phyloP scores from a whole-genome alignment of 768 basidiomycete genomes.

The Boletellus ananas region DNA sequence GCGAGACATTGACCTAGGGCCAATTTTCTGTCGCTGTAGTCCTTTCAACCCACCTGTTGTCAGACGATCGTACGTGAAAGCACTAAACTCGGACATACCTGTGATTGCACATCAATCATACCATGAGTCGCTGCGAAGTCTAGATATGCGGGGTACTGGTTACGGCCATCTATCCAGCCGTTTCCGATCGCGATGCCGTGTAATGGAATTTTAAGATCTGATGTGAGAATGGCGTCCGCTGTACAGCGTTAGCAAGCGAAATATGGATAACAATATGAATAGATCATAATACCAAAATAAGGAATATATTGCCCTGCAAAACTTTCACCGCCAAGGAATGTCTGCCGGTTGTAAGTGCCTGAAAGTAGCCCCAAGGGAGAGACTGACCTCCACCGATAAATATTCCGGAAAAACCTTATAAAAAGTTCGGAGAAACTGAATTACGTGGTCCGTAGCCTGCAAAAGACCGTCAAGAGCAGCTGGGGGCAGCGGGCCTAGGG shows the following conservation, averaged over 20 bases:
- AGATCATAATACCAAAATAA: slow-evolving; percentile 64
- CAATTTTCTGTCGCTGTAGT: slow-evolving; percentile 57
- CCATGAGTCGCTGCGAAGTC: slow-evolving; percentile 82
- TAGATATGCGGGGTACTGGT: slow-evolving; percentile 86
- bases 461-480: slow-evolving; percentile 1
- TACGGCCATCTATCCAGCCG: slow-evolving; percentile 91
- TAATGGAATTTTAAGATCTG: slow-evolving; percentile 57
- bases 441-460: slow-evolving; percentile 72
- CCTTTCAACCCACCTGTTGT: slow-evolving; percentile 34
- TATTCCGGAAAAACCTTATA: slow-evolving; percentile 92
- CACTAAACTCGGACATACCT: slow-evolving; percentile 40
- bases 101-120: slow-evolving; percentile 66
- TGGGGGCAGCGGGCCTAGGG: neutral
- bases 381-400: slow-evolving; percentile 70
- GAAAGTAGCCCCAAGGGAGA: neutral
- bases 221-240: slow-evolving; percentile 77
- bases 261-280: neutral
- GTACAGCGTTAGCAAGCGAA: slow-evolving; percentile 7
- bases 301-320: slow-evolving; percentile 98
- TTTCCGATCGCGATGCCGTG: slow-evolving; percentile 91
- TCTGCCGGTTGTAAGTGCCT: slow-evolving; percentile 46
- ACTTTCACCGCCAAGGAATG: slow-evolving; percentile 93
- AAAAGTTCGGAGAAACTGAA: slow-evolving; percentile 84
- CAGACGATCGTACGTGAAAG: slow-evolving; percentile 2
- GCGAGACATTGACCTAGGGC: slow-evolving; percentile 58